Evolutionary conservation across 192 early-diverging fungal genomes (phyloP).

Genomic region (Podila minutissima): DNA sequence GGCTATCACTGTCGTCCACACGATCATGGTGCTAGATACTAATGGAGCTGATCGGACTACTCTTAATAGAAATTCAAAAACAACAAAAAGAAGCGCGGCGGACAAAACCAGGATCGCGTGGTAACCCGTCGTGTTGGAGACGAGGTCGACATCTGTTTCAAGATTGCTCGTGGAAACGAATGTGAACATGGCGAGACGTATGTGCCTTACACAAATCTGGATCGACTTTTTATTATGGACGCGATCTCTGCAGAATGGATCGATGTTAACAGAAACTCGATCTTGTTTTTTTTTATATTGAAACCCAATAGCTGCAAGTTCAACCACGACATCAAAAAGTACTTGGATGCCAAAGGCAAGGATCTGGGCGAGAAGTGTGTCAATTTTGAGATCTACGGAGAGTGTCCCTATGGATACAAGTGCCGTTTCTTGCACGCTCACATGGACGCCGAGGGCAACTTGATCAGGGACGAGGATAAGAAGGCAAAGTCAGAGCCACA

Average conservation of each 20-base stretch:
- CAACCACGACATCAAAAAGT: constrained; percentile 82
- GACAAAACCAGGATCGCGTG: constrained; percentile 47
- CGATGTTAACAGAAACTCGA: too few relatives aligned
- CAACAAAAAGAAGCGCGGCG: constrained; percentile 36
- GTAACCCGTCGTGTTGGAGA: constrained; percentile 48
- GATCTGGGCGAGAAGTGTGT: constrained; percentile 82
- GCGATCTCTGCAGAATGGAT: too few relatives aligned
- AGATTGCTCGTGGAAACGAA: constrained; percentile 27
- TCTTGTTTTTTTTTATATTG: not conserved
- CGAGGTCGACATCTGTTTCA: constrained; percentile 41
- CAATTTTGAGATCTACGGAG: constrained; percentile 77
- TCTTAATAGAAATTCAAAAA: constrained; percentile 27
- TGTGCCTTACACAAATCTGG: not conserved
- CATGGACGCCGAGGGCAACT: constrained; percentile 54
- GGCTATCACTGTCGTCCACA: not conserved
- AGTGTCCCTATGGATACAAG: constrained; percentile 70
- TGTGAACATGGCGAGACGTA: constrained; percentile 46
- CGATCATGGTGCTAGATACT: too few relatives aligned
- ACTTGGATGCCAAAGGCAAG: constrained; percentile 72
- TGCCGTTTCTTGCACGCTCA: constrained; percentile 70
- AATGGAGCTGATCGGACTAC: not conserved
- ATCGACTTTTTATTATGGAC: not conserved
- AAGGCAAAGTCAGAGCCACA: constrained; percentile 14
- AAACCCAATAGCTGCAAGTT: constrained; percentile 67
- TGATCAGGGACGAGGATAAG: constrained; percentile 69